These are phyloP conservation scores for Orbilia blumenaviensis DNA, from an alignment of 2,329 filamentous ascomycete genomes.

Conservation along the genomic window DNA sequence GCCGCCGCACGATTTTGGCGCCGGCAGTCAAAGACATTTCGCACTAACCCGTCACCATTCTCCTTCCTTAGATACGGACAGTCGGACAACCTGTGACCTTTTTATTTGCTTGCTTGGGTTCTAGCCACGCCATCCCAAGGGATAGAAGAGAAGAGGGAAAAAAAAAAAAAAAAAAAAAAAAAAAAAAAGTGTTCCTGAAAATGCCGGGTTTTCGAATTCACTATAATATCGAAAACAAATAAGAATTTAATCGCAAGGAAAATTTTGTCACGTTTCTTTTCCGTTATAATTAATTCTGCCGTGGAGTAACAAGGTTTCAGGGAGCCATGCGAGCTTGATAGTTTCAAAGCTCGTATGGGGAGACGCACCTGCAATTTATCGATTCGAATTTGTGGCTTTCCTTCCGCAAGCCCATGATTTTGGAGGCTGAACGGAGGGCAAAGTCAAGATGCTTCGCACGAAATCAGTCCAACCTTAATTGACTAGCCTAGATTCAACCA, in stretches of 20 bases:
- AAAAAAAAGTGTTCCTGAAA: slow-evolving; percentile 7
- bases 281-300: slow-evolving; percentile 43
- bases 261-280: slow-evolving; percentile 30
- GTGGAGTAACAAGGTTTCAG: slow-evolving; percentile 49
- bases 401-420: slow-evolving; percentile 36
- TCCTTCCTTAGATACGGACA: slow-evolving; percentile 10
- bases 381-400: slow-evolving; percentile 54
- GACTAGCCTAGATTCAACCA: slow-evolving; percentile 26
- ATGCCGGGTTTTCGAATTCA: not conserved
- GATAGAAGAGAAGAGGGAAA: too few relatives aligned
- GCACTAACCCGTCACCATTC: slow-evolving; percentile 19
- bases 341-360: slow-evolving; percentile 53
- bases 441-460: slow-evolving; percentile 53
- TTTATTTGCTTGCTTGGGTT: not conserved
- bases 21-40: slow-evolving; percentile 39
- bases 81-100: too few relatives aligned
- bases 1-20: slow-evolving; percentile 52
- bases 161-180: too few relatives aligned
- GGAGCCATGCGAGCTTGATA: slow-evolving; percentile 52
- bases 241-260: slow-evolving; percentile 13
- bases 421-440: slow-evolving; percentile 52
- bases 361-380: slow-evolving; percentile 52
- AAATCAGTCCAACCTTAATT: slow-evolving; percentile 24
- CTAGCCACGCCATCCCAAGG: slow-evolving; percentile 11
- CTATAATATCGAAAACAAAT: slow-evolving; percentile 9